Evolutionary conservation across 2,329 filamentous ascomycete genomes (phyloP).

Genomic region (Xylaria hypoxylon): DNA sequence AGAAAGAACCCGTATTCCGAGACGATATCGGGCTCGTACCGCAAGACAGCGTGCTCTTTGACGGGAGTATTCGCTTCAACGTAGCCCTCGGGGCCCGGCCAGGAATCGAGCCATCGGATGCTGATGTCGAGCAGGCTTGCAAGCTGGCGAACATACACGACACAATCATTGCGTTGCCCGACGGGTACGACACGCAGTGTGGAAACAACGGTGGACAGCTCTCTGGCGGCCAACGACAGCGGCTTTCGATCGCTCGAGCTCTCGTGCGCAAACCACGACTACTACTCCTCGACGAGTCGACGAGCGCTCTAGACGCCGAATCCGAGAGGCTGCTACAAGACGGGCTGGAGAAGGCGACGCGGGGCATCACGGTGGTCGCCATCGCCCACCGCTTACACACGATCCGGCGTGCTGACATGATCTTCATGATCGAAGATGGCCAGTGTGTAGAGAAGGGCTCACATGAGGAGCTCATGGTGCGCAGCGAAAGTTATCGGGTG

Average conservation of each 20-base stretch:
- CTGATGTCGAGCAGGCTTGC: conserved; percentile 75
- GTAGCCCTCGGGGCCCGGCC: conserved; percentile 66
- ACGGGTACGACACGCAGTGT: conserved; percentile 74
- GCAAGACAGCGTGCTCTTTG: conserved; percentile 69
- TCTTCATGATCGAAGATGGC: conserved; percentile 67
- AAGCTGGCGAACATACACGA: conserved; percentile 77
- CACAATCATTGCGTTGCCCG: conserved; percentile 69
- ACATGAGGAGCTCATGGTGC: conserved; percentile 65
- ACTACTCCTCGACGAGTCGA: conserved; percentile 84
- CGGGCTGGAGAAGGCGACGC: conserved; percentile 69
- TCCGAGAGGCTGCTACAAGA: conserved; percentile 75
- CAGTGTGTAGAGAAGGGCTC: conserved; percentile 63
- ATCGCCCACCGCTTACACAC: conserved; percentile 70
- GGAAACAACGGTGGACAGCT: conserved; percentile 80
- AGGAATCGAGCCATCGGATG: conserved; percentile 64
- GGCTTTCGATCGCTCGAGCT: conserved; percentile 81
- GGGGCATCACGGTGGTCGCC: conserved; percentile 67
- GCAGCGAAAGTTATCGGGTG: conserved; percentile 64
- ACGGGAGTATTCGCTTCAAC: conserved; percentile 68
- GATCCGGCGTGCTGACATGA: conserved; percentile 67
- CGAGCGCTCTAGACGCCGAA: conserved; percentile 79
- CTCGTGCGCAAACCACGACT: conserved; percentile 78
- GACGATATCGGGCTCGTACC: conserved; percentile 67
- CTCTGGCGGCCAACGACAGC: conserved; percentile 83
- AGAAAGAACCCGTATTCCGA: conserved; percentile 59